phyloP scores from a whole-genome alignment of 2,329 filamentous ascomycete species.

The Macrophomina tecta region DNA sequence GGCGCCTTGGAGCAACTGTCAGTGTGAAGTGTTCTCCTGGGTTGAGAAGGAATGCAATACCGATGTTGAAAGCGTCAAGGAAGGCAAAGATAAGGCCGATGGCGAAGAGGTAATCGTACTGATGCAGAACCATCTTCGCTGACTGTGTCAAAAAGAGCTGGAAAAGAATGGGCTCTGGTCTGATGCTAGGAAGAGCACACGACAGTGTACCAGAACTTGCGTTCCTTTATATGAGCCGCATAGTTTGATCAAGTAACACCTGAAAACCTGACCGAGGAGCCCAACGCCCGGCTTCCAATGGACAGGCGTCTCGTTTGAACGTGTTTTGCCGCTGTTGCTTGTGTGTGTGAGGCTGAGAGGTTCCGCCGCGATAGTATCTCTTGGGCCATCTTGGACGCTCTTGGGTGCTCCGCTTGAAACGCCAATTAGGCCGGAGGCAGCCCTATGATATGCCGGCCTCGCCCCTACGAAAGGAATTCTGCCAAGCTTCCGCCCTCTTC shows the following conservation, averaged over 20 bases:
- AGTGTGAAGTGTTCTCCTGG: neutral
- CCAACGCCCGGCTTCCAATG: neutral
- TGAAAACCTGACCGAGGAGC: neutral
- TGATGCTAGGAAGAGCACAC: neutral
- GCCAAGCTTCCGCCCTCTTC: conserved; percentile 18
- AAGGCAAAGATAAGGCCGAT: conserved; percentile 70
- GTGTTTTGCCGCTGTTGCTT: conserved; percentile 9
- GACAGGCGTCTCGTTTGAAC: neutral
- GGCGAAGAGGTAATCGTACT: conserved; percentile 69
- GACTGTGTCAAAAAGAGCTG: neutral
- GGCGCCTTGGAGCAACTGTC: conserved; percentile 45
- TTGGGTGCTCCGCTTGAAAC: neutral
- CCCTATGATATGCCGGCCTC: neutral
- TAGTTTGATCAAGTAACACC: neutral
- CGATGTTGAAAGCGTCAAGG: conserved; percentile 71
- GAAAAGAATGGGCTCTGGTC: neutral
- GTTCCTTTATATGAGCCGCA: conserved; percentile 9
- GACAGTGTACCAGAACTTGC: neutral
- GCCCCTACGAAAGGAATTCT: neutral
- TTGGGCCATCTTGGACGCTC: conserved; percentile 2
- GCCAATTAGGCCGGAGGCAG: conserved; percentile 2
- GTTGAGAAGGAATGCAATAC: conserved; percentile 36
- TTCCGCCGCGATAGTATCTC: neutral
- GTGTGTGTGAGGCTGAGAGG: neutral
- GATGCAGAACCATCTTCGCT: conserved; percentile 48